These are phyloP conservation scores for Ogataea corticis DNA, from an alignment of 805 yeast species.

Conservation along the genomic window DNA sequence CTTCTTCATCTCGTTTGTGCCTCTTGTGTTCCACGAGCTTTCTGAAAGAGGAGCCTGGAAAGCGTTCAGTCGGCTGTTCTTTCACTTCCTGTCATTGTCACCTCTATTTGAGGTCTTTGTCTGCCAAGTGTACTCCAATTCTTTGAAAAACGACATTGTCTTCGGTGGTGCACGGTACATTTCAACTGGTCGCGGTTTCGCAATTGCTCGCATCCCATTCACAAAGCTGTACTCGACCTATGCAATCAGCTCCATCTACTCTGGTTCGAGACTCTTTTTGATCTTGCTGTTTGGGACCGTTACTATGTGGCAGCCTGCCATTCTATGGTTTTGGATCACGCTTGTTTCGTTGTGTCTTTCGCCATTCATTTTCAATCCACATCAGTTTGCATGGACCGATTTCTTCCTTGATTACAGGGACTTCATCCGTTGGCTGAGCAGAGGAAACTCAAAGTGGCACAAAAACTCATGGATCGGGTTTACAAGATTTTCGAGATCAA, in stretches of 20 bases:
- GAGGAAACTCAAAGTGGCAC: slow-evolving; percentile 72
- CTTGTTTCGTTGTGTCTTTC: slow-evolving; percentile 46
- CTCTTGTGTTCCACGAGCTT: slow-evolving; percentile 82
- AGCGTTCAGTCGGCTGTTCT: slow-evolving; percentile 66
- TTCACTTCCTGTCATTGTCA: slow-evolving; percentile 78
- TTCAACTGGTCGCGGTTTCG: slow-evolving; percentile 93
- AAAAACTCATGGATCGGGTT: slow-evolving; percentile 78
- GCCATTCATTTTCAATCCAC: slow-evolving; percentile 56
- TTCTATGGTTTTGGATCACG: slow-evolving; percentile 60
- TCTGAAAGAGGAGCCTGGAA: slow-evolving; percentile 83
- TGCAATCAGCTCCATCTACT: slow-evolving; percentile 72
- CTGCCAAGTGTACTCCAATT: slow-evolving; percentile 85
- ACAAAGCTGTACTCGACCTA: slow-evolving; percentile 71
- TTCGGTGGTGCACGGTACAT: slow-evolving; percentile 93
- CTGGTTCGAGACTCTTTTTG: slow-evolving; percentile 70
- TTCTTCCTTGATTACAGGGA: slow-evolving; percentile 52
- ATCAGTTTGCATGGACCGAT: slow-evolving; percentile 48
- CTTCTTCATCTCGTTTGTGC: slow-evolving; percentile 88
- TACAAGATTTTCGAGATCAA: slow-evolving; percentile 76
- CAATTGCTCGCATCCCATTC: slow-evolving; percentile 78
- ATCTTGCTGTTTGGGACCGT: slow-evolving; percentile 73
- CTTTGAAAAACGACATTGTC: slow-evolving; percentile 71
- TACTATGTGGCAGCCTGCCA: slow-evolving; percentile 78
- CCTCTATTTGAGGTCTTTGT: slow-evolving; percentile 95
- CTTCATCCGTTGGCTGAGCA: slow-evolving; percentile 68